Evolutionary conservation across 352 stramenopile species (phyloP).

Genomic region (Globisporangium cederbergense): DNA sequence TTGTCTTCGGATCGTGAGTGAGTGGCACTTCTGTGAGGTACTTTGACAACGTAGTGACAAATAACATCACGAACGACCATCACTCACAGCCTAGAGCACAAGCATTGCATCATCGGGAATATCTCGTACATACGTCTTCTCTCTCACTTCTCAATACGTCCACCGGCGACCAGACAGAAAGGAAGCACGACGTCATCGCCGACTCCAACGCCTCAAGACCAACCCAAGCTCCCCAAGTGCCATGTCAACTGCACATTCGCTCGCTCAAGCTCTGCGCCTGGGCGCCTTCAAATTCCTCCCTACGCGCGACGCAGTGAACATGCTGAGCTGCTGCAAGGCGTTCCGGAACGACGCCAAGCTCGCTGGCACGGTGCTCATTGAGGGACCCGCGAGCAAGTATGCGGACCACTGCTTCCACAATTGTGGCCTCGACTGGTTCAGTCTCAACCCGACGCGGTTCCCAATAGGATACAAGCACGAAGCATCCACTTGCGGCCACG

Average conservation of each 20-base stretch:
- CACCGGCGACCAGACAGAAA: no score
- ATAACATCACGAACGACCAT: no score
- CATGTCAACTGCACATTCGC: not conserved
- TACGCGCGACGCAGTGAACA: not conserved
- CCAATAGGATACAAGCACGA: not conserved
- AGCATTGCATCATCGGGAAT: no score
- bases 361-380: not conserved
- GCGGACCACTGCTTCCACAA: not conserved
- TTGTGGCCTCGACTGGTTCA: not conserved
- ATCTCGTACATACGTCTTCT: no score
- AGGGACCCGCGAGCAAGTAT: not conserved
- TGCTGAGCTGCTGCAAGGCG: slow-evolving; percentile 1
- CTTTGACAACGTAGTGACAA: no score
- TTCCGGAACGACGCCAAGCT: slow-evolving; percentile 6
- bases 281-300: not conserved
- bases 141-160: no score
- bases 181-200: no score
- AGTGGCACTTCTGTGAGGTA: no score
- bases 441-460: not conserved
- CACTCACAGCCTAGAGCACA: no score
- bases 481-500: not conserved
- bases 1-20: no score
- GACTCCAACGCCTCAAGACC: no score
- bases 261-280: not conserved
- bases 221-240: not conserved